These are phyloP conservation scores for Apiospora sp. DNA, from an alignment of 2,329 filamentous ascomycete genomes.

Conservation along the genomic window DNA sequence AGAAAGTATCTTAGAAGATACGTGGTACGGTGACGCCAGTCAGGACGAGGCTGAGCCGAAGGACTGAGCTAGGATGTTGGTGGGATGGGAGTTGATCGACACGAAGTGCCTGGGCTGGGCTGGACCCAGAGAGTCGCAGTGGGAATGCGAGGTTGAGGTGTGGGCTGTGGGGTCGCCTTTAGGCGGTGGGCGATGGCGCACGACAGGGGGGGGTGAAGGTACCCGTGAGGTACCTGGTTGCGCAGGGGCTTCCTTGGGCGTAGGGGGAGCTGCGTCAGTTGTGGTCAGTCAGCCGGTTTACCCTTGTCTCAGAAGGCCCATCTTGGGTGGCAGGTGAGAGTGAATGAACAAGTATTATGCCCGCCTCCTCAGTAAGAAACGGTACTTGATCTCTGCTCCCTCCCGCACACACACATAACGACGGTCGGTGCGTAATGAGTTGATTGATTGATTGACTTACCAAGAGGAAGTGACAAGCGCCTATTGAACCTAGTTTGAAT, in stretches of 20 bases:
- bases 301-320: slow-evolving; percentile 22
- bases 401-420: not conserved
- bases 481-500: slow-evolving; percentile 21
- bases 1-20: slow-evolving; percentile 28
- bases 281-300: slow-evolving; percentile 20
- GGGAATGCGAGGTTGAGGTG: slow-evolving; percentile 19
- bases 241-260: slow-evolving; percentile 22
- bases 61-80: slow-evolving; percentile 15
- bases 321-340: slow-evolving; percentile 20
- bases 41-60: slow-evolving; percentile 43
- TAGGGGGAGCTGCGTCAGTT: slow-evolving; percentile 20
- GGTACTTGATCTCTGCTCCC: not conserved
- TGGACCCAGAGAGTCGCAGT: slow-evolving; percentile 22
- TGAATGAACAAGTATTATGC: slow-evolving; percentile 9
- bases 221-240: slow-evolving; percentile 4
- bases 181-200: slow-evolving; percentile 21
- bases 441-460: slow-evolving; percentile 21
- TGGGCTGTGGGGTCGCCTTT: slow-evolving; percentile 17
- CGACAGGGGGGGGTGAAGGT: slow-evolving; percentile 16
- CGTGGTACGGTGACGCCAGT: slow-evolving; percentile 42
- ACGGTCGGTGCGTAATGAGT: slow-evolving; percentile 17
- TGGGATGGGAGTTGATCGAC: slow-evolving; percentile 27
- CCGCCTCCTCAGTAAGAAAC: slow-evolving; percentile 11
- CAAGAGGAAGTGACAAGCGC: slow-evolving; percentile 12
- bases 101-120: slow-evolving; percentile 28